Conservation (phyloP, 192 early-diverging fungal genomes). For the Linnemannia schmuckeri region DNA sequence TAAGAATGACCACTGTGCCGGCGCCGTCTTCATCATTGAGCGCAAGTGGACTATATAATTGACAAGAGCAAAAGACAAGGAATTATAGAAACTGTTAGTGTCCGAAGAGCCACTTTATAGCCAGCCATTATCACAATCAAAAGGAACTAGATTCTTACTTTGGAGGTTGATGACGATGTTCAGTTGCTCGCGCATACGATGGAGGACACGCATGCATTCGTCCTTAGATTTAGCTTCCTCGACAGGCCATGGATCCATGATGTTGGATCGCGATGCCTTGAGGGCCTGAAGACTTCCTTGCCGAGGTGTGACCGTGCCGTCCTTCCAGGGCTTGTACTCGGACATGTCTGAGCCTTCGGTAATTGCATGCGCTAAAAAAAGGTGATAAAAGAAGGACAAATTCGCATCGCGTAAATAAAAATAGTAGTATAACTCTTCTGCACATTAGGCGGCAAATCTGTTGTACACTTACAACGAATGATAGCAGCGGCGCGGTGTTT, state of each 20-base stretch:
- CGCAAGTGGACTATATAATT: slow-evolving; percentile 36
- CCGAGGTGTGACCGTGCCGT: slow-evolving; percentile 33
- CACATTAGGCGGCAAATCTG: too few relatives aligned
- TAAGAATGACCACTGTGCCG: slow-evolving; percentile 48
- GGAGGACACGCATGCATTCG: slow-evolving; percentile 43
- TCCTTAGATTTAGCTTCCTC: slow-evolving; percentile 42
- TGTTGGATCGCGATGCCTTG: slow-evolving; percentile 26
- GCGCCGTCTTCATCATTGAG: slow-evolving; percentile 55
- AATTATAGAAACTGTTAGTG: neutral
- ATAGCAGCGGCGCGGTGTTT: slow-evolving; percentile 49
- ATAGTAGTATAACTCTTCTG: neutral
- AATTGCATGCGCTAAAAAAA: slow-evolving; percentile 33
- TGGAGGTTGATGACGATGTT: slow-evolving; percentile 56
- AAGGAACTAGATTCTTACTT: slow-evolving; percentile 24
- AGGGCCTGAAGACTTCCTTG: slow-evolving; percentile 28
- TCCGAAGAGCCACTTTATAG: too few relatives aligned
- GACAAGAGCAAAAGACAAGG: neutral
- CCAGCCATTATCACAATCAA: neutral
- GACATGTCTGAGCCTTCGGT: slow-evolving; percentile 46
- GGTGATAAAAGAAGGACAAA: neutral
- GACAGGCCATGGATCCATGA: slow-evolving; percentile 46
- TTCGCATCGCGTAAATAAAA: neutral
- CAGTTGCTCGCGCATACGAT: slow-evolving; percentile 56
- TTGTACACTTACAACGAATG: slow-evolving; percentile 38
- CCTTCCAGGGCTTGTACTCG: slow-evolving; percentile 54